Percentiles rank a stretch among this genome's conserved stretches.
Conservation (phyloP, 306 rosid genomes). For the Cucurbita moschata region DNA sequence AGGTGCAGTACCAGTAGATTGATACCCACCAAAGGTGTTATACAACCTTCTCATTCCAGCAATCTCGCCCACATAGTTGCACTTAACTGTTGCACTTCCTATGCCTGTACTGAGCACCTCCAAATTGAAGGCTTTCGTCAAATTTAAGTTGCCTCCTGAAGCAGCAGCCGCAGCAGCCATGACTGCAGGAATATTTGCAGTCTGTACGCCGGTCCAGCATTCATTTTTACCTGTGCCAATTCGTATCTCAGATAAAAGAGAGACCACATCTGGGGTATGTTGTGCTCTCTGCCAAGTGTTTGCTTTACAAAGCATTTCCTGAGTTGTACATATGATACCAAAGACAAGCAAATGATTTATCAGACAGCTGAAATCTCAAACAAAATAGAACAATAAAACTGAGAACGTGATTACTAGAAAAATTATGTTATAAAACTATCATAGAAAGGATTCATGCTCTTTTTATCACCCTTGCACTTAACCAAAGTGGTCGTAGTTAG, state of each 20-base stretch:
- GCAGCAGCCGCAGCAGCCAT: slow-evolving; percentile 97
- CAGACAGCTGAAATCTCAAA: not conserved
- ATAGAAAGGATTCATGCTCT: not conserved
- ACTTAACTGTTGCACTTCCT: slow-evolving; percentile 74
- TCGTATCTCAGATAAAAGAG: slow-evolving; percentile 83
- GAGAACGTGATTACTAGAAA: not conserved
- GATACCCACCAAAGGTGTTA: slow-evolving; percentile 91
- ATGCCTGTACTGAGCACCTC: slow-evolving; percentile 92
- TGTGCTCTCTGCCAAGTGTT: slow-evolving; percentile 91
- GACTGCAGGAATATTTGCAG: slow-evolving; percentile 89
- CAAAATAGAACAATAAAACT: not conserved
- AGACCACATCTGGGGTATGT: slow-evolving; percentile 77
- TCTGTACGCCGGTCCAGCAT: slow-evolving; percentile 65
- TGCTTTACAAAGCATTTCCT: slow-evolving; percentile 93
- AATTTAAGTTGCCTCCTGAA: slow-evolving; percentile 82
- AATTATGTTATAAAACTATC: not conserved
- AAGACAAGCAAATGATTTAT: not conserved
- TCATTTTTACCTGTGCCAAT: slow-evolving; percentile 89
- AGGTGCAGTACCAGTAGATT: slow-evolving; percentile 32
- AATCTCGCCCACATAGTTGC: slow-evolving; percentile 96
- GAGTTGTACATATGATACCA: slow-evolving; percentile 4
- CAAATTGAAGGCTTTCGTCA: slow-evolving; percentile 76
- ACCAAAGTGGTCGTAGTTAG: not conserved
- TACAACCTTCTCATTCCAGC: slow-evolving; percentile 96
- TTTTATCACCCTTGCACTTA: not conserved